These are phyloP conservation scores for Sphenostylis stenocarpa DNA, from an alignment of 306 rosid species.

Conservation along the genomic window DNA sequence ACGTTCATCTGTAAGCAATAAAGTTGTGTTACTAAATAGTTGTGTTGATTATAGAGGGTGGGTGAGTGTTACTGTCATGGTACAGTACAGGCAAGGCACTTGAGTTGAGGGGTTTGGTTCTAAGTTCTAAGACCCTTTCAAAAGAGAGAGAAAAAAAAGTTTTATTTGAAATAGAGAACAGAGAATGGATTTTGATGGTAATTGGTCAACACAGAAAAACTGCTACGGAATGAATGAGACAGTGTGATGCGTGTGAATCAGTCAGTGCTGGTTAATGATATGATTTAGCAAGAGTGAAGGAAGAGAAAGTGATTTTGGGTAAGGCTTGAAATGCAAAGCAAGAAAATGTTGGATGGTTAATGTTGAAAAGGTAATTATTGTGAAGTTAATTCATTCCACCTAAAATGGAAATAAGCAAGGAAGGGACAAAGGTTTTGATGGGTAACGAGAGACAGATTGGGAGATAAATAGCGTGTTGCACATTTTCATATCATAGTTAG, in stretches of 20 bases:
- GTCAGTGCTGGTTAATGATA: not conserved
- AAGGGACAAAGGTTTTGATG: not conserved
- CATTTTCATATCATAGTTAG: not conserved
- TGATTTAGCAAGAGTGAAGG: not conserved
- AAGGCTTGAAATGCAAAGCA: conserved; percentile 16
- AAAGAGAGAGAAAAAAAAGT: too few relatives aligned
- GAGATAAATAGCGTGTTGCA: not conserved
- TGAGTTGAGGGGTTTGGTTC: not conserved
- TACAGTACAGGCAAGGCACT: not conserved
- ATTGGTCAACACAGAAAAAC: conserved; percentile 17
- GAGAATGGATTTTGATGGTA: not conserved
- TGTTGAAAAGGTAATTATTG: too few relatives aligned
- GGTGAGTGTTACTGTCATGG: conserved; percentile 9
- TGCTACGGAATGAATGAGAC: not conserved
- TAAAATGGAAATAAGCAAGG: not conserved
- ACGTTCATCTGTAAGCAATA: not conserved
- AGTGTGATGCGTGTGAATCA: not conserved
- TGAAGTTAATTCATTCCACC: not conserved
- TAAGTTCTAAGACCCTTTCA: not conserved
- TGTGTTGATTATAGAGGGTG: not conserved
- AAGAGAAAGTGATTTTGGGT: not conserved
- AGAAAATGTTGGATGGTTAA: not conserved
- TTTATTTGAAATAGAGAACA: too few relatives aligned
- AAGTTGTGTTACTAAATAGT: not conserved
- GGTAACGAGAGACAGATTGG: not conserved